phyloP scores from a whole-genome alignment of 441 rosid genomes.

The Gossypium davidsonii region DNA sequence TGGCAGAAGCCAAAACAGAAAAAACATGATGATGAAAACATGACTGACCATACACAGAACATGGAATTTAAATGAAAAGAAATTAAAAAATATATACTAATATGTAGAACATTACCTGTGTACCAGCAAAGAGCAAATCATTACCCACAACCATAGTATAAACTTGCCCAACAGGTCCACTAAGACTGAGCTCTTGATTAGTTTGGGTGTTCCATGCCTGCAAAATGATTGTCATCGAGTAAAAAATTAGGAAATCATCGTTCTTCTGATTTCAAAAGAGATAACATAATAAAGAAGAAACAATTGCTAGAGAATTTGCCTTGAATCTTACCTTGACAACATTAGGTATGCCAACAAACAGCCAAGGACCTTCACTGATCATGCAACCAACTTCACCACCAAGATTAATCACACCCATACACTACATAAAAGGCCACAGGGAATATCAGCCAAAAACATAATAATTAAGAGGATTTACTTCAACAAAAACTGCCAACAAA shows the following conservation, averaged over 20 bases:
- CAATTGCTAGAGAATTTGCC: not conserved
- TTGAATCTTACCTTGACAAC: conserved; percentile 57
- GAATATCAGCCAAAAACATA: not conserved
- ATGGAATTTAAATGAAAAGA: conserved; percentile 2
- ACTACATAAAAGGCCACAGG: conserved; percentile 40
- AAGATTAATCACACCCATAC: conserved; percentile 51
- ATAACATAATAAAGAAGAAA: not conserved
- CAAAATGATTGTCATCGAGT: conserved; percentile 13
- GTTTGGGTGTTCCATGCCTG: conserved; percentile 30
- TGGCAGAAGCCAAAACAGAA: not conserved
- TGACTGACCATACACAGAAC: not conserved
- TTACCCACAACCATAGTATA: conserved; percentile 80
- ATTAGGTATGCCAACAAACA: conserved; percentile 85
- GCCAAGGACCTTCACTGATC: conserved; percentile 94
- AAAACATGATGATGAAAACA: not conserved
- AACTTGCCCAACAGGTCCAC: conserved; percentile 96
- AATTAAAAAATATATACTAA: not conserved
- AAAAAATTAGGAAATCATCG: not conserved
- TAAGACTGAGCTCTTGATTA: conserved; percentile 66
- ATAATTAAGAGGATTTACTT: not conserved
- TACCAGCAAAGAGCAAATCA: conserved; percentile 76
- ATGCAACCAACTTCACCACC: conserved; percentile 94
- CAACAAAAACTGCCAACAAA: not conserved
- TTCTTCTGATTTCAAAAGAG: not conserved
- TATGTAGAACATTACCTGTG: conserved; percentile 52